phyloP scores from a whole-genome alignment of 2,329 filamentous ascomycete genomes.

The Chaetomium sp. region DNA sequence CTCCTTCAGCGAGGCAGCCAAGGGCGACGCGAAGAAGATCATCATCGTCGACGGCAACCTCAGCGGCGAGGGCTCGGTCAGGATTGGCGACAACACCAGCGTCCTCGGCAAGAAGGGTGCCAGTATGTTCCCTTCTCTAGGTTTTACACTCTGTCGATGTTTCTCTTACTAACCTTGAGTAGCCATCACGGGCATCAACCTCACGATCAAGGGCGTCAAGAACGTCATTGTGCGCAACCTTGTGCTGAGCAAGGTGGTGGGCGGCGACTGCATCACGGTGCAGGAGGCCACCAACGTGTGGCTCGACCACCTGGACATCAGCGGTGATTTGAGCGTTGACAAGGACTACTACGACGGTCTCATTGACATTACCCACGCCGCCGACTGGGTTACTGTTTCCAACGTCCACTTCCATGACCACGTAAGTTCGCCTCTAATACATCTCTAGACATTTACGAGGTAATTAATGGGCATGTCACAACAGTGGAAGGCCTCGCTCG shows the following conservation, averaged over 20 bases:
- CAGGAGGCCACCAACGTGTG: slow-evolving; percentile 4
- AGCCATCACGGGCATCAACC: slow-evolving; percentile 4
- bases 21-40: slow-evolving; percentile 5
- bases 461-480: not conserved
- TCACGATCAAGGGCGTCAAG: not conserved
- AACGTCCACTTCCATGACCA: slow-evolving; percentile 5
- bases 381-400: slow-evolving; percentile 2
- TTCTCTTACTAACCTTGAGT: not conserved
- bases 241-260: slow-evolving; percentile 2
- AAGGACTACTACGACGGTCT: slow-evolving; percentile 8
- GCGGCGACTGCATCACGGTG: slow-evolving; percentile 2
- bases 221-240: slow-evolving; percentile 7
- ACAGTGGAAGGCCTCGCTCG: slow-evolving; percentile 8
- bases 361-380: slow-evolving; percentile 2
- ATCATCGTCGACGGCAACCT: slow-evolving; percentile 1
- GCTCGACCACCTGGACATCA: slow-evolving; percentile 6
- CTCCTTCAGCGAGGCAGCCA: not conserved
- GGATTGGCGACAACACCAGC: slow-evolving; percentile 3
- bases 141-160: not conserved
- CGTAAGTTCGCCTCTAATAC: not conserved
- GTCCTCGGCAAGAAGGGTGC: slow-evolving; percentile 2
- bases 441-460: too few species aligned
- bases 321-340: not conserved
- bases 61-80: not conserved
- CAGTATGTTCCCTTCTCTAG: not conserved